A percentile compares a stretch with the other conserved stretches of the same genome.
These are phyloP conservation scores for Immersiporthe knoxdaviesiana DNA, from an alignment of 2,329 filamentous ascomycete genomes.

Conservation along the genomic window DNA sequence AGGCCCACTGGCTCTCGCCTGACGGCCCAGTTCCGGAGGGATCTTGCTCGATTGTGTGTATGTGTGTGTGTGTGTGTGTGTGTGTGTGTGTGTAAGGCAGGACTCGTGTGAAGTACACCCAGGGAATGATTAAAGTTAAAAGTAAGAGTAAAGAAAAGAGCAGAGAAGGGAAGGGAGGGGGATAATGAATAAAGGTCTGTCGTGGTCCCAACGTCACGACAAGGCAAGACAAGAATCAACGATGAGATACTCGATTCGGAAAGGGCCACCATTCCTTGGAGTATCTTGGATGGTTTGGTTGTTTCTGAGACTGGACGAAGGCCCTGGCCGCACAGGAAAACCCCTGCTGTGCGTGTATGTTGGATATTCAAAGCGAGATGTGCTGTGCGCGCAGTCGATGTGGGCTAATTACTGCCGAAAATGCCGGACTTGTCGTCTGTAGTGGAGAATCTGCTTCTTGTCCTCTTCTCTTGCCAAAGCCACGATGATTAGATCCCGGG, in stretches of 20 bases:
- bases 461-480: neutral
- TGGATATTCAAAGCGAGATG: too few relatives aligned
- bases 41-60: neutral
- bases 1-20: neutral
- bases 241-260: neutral
- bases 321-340: too few relatives aligned
- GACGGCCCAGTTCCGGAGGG: neutral
- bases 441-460: too few relatives aligned
- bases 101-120: neutral
- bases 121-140: neutral
- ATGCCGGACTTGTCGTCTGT: neutral
- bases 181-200: neutral
- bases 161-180: neutral
- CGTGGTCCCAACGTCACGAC: neutral
- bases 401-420: neutral
- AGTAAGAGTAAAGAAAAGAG: neutral
- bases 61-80: too few relatives aligned
- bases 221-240: neutral
- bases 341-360: too few relatives aligned
- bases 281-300: neutral
- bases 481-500: neutral
- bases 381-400: too few relatives aligned
- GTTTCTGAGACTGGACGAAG: neutral
- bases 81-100: neutral
- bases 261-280: neutral